Percentiles rank a stretch among this genome's conserved stretches.
Conservation (phyloP, 176 grass and related monocot species). For the Eragrostis curvula region DNA sequence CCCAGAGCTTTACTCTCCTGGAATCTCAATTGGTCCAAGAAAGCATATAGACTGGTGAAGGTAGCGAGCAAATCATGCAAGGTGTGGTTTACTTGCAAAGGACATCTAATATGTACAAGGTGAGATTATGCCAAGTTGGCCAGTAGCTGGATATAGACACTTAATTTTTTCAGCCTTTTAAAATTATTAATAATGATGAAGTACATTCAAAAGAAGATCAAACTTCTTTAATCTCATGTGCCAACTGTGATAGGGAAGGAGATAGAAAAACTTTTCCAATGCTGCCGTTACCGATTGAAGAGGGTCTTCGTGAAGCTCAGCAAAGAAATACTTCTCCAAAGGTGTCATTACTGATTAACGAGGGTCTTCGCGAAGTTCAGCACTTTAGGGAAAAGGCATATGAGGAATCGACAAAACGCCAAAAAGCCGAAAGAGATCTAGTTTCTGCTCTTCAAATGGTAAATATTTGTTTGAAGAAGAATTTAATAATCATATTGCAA, state of each 20-base stretch:
- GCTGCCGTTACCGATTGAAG: no score
- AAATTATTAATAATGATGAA: no score
- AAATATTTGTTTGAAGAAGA: slow-evolving; percentile 22
- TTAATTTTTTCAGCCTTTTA: no score
- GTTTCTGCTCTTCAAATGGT: slow-evolving; percentile 64
- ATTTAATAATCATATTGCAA: slow-evolving; percentile 12
- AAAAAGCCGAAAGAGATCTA: slow-evolving; percentile 57
- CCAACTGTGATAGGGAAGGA: no score
- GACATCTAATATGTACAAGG: slow-evolving; percentile 68
- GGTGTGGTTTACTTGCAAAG: slow-evolving; percentile 90
- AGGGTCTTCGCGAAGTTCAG: slow-evolving; percentile 62
- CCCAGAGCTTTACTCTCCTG: no score
- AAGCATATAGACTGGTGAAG: slow-evolving; percentile 41
- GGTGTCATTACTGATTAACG: slow-evolving; percentile 10
- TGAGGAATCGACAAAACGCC: slow-evolving; percentile 65
- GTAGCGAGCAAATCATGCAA: slow-evolving; percentile 52
- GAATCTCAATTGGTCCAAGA: slow-evolving; percentile 41
- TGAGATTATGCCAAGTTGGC: slow-evolving; percentile 15
- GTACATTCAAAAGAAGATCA: no score
- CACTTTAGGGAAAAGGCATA: slow-evolving; percentile 61
- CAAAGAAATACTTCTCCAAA: no score
- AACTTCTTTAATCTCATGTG: no score
- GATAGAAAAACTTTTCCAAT: no score
- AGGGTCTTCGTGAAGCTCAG: no score
- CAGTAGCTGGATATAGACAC: background rate